Evolutionary conservation across 2,329 filamentous ascomycete genomes (phyloP).

Genomic region (Fusarium sp.): DNA sequence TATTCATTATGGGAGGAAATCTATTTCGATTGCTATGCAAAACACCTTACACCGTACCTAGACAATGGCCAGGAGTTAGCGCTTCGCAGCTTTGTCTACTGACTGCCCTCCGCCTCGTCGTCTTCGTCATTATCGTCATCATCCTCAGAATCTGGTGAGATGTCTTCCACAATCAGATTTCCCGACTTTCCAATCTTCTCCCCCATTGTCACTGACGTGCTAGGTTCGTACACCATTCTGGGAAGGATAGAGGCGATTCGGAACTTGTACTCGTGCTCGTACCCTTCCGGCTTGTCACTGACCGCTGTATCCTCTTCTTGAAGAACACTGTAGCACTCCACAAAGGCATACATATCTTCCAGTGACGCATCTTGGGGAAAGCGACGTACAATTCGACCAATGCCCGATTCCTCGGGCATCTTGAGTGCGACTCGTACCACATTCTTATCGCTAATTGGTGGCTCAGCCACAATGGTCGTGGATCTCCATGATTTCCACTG

Average conservation of each 20-base stretch:
- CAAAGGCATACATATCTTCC: slow-evolving; percentile 94
- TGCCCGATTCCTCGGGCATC: slow-evolving; percentile 69
- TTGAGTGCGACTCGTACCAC: slow-evolving; percentile 77
- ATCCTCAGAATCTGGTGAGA: slow-evolving; percentile 51
- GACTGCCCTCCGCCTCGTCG: slow-evolving; percentile 36
- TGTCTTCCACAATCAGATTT: slow-evolving; percentile 87
- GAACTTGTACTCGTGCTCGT: slow-evolving; percentile 87
- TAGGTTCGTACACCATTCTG: slow-evolving; percentile 79
- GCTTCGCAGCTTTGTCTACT: slow-evolving; percentile 27
- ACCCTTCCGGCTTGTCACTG: slow-evolving; percentile 68
- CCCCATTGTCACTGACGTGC: slow-evolving; percentile 71
- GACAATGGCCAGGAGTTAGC: slow-evolving; percentile 8
- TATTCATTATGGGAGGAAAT: neutral
- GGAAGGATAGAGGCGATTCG: slow-evolving; percentile 87
- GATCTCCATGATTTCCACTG: slow-evolving; percentile 88
- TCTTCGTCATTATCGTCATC: slow-evolving; percentile 45
- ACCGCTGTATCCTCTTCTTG: slow-evolving; percentile 51
- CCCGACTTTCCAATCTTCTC: slow-evolving; percentile 83
- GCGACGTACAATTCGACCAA: slow-evolving; percentile 79
- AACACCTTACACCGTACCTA: slow-evolving; percentile 7
- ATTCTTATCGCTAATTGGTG: slow-evolving; percentile 69
- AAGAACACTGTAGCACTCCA: slow-evolving; percentile 85
- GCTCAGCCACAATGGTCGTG: slow-evolving; percentile 74
- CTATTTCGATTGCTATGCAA: slow-evolving; percentile 31
- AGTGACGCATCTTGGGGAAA: slow-evolving; percentile 77